A percentile compares a stretch with the other conserved stretches of the same genome.
Evolutionary conservation across 768 basidiomycete genomes (phyloP).

Genomic region (Pleurotus platypus): DNA sequence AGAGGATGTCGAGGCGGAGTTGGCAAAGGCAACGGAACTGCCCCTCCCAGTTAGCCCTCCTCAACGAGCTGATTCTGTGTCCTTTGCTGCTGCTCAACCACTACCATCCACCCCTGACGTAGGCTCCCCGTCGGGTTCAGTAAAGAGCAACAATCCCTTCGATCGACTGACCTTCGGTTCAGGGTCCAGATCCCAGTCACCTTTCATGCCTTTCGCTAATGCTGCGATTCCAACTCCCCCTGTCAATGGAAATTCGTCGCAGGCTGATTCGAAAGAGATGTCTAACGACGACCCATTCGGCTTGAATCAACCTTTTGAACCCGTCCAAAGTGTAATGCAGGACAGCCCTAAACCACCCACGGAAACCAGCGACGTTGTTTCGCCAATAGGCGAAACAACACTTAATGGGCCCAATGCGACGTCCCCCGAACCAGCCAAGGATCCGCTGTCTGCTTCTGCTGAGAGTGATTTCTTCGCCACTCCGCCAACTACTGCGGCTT

Average conservation of each 20-base stretch:
- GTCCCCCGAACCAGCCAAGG: slow-evolving; percentile 10
- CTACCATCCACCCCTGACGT: slow-evolving; percentile 69
- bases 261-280: slow-evolving; percentile 3
- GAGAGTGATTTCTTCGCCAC: slow-evolving; percentile 60
- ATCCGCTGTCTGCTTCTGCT: slow-evolving; percentile 23
- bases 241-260: slow-evolving; percentile 17
- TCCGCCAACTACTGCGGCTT: slow-evolving; percentile 41
- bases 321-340: slow-evolving; percentile 12
- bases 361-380: slow-evolving; percentile 6
- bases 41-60: slow-evolving; percentile 12
- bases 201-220: slow-evolving; percentile 51
- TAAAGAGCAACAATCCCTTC: slow-evolving; percentile 91
- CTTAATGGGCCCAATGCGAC: slow-evolving; percentile 12
- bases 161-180: slow-evolving; percentile 59
- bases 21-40: slow-evolving; percentile 28
- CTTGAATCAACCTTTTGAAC: slow-evolving; percentile 32
- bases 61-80: slow-evolving; percentile 39
- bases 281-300: slow-evolving; percentile 48
- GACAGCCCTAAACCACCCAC: slow-evolving; percentile 14
- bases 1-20: slow-evolving; percentile 49
- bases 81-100: slow-evolving; percentile 67
- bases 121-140: slow-evolving; percentile 44
- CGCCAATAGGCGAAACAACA: slow-evolving; percentile 15
- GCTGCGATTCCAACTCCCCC: slow-evolving; percentile 33
- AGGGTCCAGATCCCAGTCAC: slow-evolving; percentile 54